A percentile compares a stretch with the other conserved stretches of the same genome.
These are phyloP conservation scores for Articulospora tetracladia DNA, from an alignment of 495 filamentous ascomycete species.

Conservation along the genomic window DNA sequence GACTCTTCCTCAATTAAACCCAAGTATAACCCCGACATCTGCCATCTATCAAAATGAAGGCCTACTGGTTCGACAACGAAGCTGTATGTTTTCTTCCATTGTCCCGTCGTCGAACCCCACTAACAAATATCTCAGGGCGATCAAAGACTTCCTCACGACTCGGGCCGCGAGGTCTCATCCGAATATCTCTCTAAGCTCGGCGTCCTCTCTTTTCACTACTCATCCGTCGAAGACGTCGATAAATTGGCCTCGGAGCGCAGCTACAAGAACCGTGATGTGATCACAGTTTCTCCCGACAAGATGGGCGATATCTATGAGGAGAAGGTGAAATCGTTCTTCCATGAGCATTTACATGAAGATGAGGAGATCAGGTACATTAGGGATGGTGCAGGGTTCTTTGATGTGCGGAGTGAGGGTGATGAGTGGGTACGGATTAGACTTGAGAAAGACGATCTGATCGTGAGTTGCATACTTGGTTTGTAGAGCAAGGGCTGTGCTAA, in stretches of 20 bases:
- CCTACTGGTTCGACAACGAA: slow-evolving; percentile 79
- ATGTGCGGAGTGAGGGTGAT: slow-evolving; percentile 70
- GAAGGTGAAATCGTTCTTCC: slow-evolving; percentile 90
- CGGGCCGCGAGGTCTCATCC: slow-evolving; percentile 56
- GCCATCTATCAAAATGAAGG: slow-evolving; percentile 56
- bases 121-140: slow-evolving; percentile 60
- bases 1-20: not conserved
- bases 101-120: slow-evolving; percentile 7
- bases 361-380: slow-evolving; percentile 98
- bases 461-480: slow-evolving; percentile 3
- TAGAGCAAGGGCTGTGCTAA: slow-evolving; percentile 3
- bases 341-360: slow-evolving; percentile 95
- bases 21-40: not conserved
- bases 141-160: slow-evolving; percentile 88
- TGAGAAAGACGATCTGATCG: slow-evolving; percentile 53
- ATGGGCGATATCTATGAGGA: slow-evolving; percentile 87
- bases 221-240: slow-evolving; percentile 62
- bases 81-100: slow-evolving; percentile 51
- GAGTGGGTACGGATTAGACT: slow-evolving; percentile 83
- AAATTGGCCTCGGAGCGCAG: slow-evolving; percentile 65
- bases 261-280: slow-evolving; percentile 94
- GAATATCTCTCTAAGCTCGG: slow-evolving; percentile 69
- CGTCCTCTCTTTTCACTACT: slow-evolving; percentile 70
- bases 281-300: slow-evolving; percentile 78
- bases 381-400: slow-evolving; percentile 88